Conservation (phyloP, 768 basidiomycete genomes). For the Naganishia randhawae region DNA sequence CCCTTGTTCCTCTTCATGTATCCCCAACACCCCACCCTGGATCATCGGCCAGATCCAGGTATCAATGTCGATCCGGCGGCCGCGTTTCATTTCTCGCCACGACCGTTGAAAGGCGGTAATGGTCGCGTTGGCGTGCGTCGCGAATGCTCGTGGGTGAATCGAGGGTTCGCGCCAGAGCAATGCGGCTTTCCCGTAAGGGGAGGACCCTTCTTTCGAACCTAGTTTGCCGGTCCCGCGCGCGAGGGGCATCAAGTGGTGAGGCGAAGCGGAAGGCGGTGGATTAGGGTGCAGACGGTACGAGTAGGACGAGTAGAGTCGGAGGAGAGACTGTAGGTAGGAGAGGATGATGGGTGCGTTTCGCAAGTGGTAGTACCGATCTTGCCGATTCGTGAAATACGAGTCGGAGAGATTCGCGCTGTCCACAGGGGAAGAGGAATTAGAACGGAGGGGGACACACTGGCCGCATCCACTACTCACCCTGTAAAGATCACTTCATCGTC, state of each 20-base stretch:
- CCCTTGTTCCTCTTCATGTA: constrained; percentile 76
- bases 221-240: constrained; percentile 23
- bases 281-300: constrained; percentile 61
- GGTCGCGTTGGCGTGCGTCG: constrained; percentile 59
- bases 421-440: background rate
- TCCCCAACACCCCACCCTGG: constrained; percentile 80
- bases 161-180: constrained; percentile 66
- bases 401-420: constrained; percentile 83
- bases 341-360: constrained; percentile 61
- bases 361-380: constrained; percentile 89
- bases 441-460: background rate
- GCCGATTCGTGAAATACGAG: constrained; percentile 90
- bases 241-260: constrained; percentile 40
- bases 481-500: constrained; percentile 90
- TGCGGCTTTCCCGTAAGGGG: constrained; percentile 43
- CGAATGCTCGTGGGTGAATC: constrained; percentile 67
- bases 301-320: constrained; percentile 64
- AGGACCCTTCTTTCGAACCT: background rate
- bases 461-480: constrained; percentile 70
- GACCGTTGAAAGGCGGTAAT: constrained; percentile 62
- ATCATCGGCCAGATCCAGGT: constrained; percentile 74
- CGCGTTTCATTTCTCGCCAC: constrained; percentile 39
- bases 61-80: constrained; percentile 47
- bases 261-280: constrained; percentile 39
- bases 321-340: constrained; percentile 77